These are phyloP conservation scores for Maudiozyma bulderi DNA, from an alignment of 805 yeast genomes.

Conservation along the genomic window DNA sequence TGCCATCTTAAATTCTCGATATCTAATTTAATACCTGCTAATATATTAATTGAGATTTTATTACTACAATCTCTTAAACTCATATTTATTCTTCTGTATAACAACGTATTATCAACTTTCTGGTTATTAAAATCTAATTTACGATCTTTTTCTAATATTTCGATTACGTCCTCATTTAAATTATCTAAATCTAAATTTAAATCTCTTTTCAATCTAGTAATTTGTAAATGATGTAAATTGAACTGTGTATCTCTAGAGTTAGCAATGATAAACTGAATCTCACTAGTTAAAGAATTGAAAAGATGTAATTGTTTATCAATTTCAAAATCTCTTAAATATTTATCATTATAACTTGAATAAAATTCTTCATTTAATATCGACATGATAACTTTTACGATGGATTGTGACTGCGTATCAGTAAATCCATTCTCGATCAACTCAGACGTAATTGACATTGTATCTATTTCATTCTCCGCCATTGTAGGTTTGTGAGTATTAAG, in stretches of 20 bases:
- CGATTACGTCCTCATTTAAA: conserved; percentile 49
- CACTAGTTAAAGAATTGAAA: conserved; percentile 88
- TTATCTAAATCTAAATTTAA: conserved; percentile 69
- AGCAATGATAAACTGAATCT: conserved; percentile 67
- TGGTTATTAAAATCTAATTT: conserved; percentile 81
- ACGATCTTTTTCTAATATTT: conserved; percentile 60
- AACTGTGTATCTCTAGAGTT: conserved; percentile 61
- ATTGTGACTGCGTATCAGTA: conserved; percentile 16
- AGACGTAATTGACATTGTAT: conserved; percentile 18
- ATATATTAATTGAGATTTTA: conserved; percentile 71
- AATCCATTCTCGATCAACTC: conserved; percentile 9
- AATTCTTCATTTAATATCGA: conserved; percentile 31
- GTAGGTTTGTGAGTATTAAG: conserved; percentile 17
- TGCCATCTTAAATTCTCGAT: conserved; percentile 91
- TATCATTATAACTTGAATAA: conserved; percentile 33
- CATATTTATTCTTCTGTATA: conserved; percentile 57
- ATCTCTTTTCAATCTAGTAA: conserved; percentile 62
- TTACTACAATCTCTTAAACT: conserved; percentile 75
- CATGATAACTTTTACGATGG: conserved; percentile 28
- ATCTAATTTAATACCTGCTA: conserved; percentile 73
- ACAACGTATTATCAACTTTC: conserved; percentile 70
- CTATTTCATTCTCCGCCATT: conserved; percentile 23
- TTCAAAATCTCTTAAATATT: conserved; percentile 40
- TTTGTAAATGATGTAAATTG: conserved; percentile 54
- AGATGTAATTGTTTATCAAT: conserved; percentile 80